Conservation (phyloP, 495 filamentous ascomycete genomes). For the Melanomma pulvis-pyrius region DNA sequence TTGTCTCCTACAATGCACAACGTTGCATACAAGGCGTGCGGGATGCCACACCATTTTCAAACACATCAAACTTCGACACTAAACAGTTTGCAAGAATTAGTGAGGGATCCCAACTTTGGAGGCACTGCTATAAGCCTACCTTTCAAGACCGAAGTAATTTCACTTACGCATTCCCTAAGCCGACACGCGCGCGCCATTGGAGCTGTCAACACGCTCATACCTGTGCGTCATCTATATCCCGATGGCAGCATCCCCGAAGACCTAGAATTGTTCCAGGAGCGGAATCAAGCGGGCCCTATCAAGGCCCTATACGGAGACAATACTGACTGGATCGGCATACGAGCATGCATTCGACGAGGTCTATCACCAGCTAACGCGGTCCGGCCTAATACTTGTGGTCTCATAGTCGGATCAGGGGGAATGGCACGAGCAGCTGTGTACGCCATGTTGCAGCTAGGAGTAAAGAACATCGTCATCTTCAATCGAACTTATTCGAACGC, state of each 20-base stretch:
- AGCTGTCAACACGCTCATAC: slow-evolving; percentile 80
- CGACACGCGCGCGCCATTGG: slow-evolving; percentile 79
- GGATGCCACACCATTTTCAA: slow-evolving; percentile 72
- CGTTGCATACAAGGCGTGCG: slow-evolving; percentile 70
- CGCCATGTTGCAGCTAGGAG: slow-evolving; percentile 75
- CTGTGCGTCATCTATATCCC: slow-evolving; percentile 60
- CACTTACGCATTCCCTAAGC: slow-evolving; percentile 67
- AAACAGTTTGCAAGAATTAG: slow-evolving; percentile 64
- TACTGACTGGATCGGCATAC: slow-evolving; percentile 80
- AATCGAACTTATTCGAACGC: slow-evolving; percentile 69
- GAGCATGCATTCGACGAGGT: slow-evolving; percentile 69
- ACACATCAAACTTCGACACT: slow-evolving; percentile 66
- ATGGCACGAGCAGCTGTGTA: slow-evolving; percentile 83
- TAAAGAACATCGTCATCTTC: slow-evolving; percentile 76
- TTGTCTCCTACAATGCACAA: slow-evolving; percentile 80
- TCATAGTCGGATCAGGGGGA: slow-evolving; percentile 79
- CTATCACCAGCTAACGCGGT: slow-evolving; percentile 80
- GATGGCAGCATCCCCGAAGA: slow-evolving; percentile 68
- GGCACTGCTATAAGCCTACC: slow-evolving; percentile 74
- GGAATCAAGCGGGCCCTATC: slow-evolving; percentile 66
- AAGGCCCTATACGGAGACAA: slow-evolving; percentile 79
- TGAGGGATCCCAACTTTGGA: slow-evolving; percentile 68
- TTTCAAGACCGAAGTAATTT: slow-evolving; percentile 73
- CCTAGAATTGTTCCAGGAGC: slow-evolving; percentile 61
- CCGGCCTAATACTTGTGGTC: slow-evolving; percentile 65